These are phyloP conservation scores for Podosphaera fusca DNA, from an alignment of 2,329 filamentous ascomycete species.

Conservation along the genomic window DNA sequence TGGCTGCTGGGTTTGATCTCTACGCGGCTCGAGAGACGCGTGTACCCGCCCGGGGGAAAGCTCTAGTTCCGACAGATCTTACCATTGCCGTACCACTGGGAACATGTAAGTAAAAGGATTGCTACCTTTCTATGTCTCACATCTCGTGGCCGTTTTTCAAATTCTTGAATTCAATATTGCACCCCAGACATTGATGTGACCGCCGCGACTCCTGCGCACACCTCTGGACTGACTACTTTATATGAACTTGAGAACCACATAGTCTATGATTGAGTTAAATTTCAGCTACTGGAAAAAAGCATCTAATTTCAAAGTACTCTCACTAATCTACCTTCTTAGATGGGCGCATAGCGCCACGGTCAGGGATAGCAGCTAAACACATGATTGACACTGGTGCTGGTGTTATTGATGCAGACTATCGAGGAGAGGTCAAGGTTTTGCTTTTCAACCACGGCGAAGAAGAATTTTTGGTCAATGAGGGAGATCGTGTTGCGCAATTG, in stretches of 20 bases:
- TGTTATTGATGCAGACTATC: slow-evolving; percentile 94
- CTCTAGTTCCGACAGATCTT: slow-evolving; percentile 72
- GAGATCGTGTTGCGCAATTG: slow-evolving; percentile 82
- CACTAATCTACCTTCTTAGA: slow-evolving; percentile 25
- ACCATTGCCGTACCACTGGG: slow-evolving; percentile 74
- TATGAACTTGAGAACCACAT: too few species aligned
- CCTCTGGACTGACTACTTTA: too few species aligned
- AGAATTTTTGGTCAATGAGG: slow-evolving; percentile 62
- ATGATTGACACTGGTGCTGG: slow-evolving; percentile 92
- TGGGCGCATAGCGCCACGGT: slow-evolving; percentile 71
- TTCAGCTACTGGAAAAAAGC: not conserved
- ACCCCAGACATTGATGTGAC: too few species aligned
- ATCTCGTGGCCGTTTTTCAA: not conserved
- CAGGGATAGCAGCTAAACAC: slow-evolving; percentile 78
- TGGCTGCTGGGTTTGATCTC: slow-evolving; percentile 83
- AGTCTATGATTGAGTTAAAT: not conserved
- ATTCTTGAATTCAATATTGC: too few species aligned
- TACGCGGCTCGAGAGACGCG: slow-evolving; percentile 55
- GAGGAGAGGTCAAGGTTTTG: slow-evolving; percentile 79
- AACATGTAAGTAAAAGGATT: slow-evolving; percentile 41
- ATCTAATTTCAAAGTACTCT: not conserved
- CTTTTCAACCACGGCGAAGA: slow-evolving; percentile 76
- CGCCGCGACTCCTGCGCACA: too few species aligned
- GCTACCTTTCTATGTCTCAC: not conserved
- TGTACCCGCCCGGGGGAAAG: slow-evolving; percentile 66